Base-by-base conservation (phyloP, 1,139 yeast genomes). In the Suhomyces ambrosiae region DNA sequence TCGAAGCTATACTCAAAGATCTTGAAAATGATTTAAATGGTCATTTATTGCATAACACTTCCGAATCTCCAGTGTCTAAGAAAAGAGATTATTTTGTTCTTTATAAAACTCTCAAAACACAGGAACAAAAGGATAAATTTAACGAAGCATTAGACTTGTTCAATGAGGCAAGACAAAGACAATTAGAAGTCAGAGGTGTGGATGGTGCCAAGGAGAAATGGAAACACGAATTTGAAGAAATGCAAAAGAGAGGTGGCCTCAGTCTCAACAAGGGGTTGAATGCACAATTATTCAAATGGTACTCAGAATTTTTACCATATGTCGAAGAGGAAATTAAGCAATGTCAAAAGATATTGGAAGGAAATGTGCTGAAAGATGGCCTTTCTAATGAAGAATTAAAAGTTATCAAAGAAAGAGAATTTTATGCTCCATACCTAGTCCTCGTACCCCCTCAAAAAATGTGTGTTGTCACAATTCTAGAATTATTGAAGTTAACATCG, bases 141-240 rank as follows among this genome's bases (percentile, higher is more conserved):
- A 85, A 86, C 49, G 69, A 67, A 19, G 76, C 82, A 0, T 63
- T 90, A 38, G 89, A 87, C 45, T 62, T 69, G 1, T 79, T 83
- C 51, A 90, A 92, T 47, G 77, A 76, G 40, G 79, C 78, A 16
- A 79, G 98, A 54, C 96, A 92, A 58, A 68, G 79, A 39, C 75
- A 76, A 32, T 61, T 92, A 29, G 98, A 92, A 58, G 72, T 80
- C 23, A 74, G 85, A 42, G 94, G 95, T 4, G 72, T 85, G 7
- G 92, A 86, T 49, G 92, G 92, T 3, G 96, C 97, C 0, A 80
- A 76, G 46, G 87, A 82, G 53, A 84, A 86, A 58, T 92, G 97
- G 97, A 82, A 79, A 54, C 83, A 82, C 50, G 92, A 84, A 48
- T 84, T 79, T 52, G 94, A 87, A 51, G 82, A 79, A 41, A 71